Evolutionary conservation across 2,329 filamentous ascomycete genomes (phyloP).

Genomic region (Mycogone perniciosa): DNA sequence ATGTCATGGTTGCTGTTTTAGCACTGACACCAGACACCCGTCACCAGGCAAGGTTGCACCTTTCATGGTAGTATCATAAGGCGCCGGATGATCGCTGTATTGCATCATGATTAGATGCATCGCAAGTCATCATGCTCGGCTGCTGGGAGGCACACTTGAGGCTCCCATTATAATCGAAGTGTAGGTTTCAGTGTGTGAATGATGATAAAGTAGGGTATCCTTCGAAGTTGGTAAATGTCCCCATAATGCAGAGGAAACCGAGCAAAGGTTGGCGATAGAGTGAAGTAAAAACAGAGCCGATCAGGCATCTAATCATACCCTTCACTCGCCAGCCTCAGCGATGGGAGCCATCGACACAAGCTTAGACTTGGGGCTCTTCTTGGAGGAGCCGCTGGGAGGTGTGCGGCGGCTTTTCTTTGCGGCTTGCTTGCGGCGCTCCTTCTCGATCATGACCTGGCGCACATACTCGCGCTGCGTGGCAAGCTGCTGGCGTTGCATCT

Average conservation of each 20-base stretch:
- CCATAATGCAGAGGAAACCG: no score
- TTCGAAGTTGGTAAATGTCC: no score
- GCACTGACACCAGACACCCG: no score
- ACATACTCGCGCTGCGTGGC: constrained; percentile 48
- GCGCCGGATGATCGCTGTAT: neutral
- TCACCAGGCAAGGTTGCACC: neutral
- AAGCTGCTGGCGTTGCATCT: constrained; percentile 45
- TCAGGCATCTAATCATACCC: neutral
- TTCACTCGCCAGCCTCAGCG: constrained; percentile 34
- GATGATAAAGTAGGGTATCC: neutral
- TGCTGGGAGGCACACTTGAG: neutral
- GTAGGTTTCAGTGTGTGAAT: neutral
- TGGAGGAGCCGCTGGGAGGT: constrained; percentile 35
- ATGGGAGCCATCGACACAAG: constrained; percentile 48
- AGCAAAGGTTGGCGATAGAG: neutral
- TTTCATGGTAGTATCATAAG: neutral
- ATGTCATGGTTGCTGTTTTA: neutral
- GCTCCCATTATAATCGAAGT: neutral
- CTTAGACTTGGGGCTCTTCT: constrained; percentile 46
- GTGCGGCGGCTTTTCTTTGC: constrained; percentile 32
- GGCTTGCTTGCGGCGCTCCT: constrained; percentile 45
- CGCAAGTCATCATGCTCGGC: neutral
- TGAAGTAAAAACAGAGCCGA: neutral
- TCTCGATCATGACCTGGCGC: constrained; percentile 45
- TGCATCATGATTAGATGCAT: neutral